These are phyloP conservation scores for Penicillium coffeae DNA, from an alignment of 495 filamentous ascomycete genomes.

Conservation along the genomic window DNA sequence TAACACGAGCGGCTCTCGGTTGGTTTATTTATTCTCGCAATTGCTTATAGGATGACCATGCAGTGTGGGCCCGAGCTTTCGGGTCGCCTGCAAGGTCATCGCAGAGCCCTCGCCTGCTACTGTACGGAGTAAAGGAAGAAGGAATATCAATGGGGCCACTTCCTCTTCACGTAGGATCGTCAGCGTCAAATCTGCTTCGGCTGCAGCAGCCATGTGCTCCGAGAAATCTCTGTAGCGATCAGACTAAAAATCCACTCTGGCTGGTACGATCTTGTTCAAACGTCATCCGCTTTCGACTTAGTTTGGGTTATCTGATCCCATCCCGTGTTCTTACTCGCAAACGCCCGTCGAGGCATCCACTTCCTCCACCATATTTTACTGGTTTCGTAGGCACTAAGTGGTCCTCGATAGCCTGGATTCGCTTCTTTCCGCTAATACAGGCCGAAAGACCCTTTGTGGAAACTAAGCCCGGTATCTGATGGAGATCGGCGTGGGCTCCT, in stretches of 20 bases:
- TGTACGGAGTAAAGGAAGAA: too few species aligned
- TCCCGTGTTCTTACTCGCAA: conserved; percentile 22
- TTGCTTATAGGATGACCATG: too few species aligned
- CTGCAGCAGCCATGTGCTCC: background rate
- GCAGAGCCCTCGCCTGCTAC: background rate
- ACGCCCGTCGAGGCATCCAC: conserved; percentile 20
- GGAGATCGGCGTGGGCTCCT: background rate
- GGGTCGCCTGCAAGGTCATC: background rate
- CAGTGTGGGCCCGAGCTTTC: background rate
- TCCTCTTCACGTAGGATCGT: too few species aligned
- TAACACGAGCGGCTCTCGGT: background rate
- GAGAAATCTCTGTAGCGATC: background rate
- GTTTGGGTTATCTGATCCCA: conserved; percentile 29
- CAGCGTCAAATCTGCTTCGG: background rate
- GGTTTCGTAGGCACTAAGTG: background rate
- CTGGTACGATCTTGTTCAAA: conserved; percentile 12
- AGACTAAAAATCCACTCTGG: conserved; percentile 11
- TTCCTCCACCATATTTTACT: conserved; percentile 20
- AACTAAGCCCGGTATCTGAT: background rate
- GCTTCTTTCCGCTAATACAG: conserved; percentile 9
- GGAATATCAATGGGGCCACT: background rate
- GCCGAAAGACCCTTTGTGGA: background rate
- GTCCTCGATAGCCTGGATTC: conserved; percentile 2
- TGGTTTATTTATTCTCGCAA: too few species aligned
- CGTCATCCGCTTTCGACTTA: conserved; percentile 21